Evolutionary conservation across 306 rosid genomes (phyloP), one percentile per base, ranked within the genome.

Genomic region (Trifolium repens): DNA sequence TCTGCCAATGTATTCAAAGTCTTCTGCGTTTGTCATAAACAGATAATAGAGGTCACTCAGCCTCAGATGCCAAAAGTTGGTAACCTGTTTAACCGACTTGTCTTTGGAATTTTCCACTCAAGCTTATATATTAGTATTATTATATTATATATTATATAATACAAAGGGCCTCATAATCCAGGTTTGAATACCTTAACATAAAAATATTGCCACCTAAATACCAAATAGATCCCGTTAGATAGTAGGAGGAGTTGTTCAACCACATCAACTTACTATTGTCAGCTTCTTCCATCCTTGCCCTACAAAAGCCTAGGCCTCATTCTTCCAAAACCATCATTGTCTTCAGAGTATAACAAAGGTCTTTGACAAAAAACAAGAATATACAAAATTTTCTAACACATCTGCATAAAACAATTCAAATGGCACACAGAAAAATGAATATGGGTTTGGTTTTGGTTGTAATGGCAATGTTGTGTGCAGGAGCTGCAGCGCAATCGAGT

Each of bases 181-280:
- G 19, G 82, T 69, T 32, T 74, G 85, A 77, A 83, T 55, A 75
- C 71, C 49, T 40, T 44, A 54, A 64, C 72, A 6, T 39, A 42
- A 35, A 22, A 46, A 11, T 54, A 53, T 61, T 66, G 72, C 61
- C 49, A 79, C 62, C 62, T 16, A 58, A 70, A 60, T 49, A 76
- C 61, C 61, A 63, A 47, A 47, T 30, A 58, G 62, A 81, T 54
- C 50, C 50, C 35, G 62, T 69, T 69, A 73, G 73, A 74, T 15
- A 84, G 84, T 84, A 81, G 92, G 88, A 78, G 76, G 15, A 79
- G 91, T 90, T 70, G 97, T 82, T 88, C 81, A 87, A 84, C 97
- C 63, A 87, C 79, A 83, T 59, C 81, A 72, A 59, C 81, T 46
- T 53, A 64, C 69, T 62, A 11, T 80, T 84, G 87, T 84, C 93